Percentiles rank a stretch among this genome's conserved stretches.
These are phyloP conservation scores for Melanogaster broomeanus DNA, from an alignment of 768 basidiomycete species.

Conservation along the genomic window DNA sequence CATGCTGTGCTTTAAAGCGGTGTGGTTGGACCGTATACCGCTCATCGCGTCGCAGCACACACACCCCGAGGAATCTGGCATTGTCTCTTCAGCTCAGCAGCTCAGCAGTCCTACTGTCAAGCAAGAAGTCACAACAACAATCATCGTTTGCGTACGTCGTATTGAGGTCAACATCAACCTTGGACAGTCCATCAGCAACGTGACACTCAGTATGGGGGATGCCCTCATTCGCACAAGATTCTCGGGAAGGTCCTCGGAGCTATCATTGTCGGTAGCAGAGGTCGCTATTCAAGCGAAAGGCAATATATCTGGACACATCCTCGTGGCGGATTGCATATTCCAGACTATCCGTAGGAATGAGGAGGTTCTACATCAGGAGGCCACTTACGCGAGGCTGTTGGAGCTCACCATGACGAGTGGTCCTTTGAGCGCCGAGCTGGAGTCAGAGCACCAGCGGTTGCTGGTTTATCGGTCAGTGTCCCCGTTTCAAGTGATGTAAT, in stretches of 20 bases:
- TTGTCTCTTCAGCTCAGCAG: conserved; percentile 14
- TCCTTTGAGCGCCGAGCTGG: conserved; percentile 60
- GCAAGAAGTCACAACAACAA: conserved; percentile 56
- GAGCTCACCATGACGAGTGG: conserved; percentile 78
- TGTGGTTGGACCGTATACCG: conserved; percentile 89
- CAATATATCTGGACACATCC: conserved; percentile 68
- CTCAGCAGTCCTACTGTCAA: conserved; percentile 18
- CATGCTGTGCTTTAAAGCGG: conserved; percentile 91
- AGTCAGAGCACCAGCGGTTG: conserved; percentile 76
- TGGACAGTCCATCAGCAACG: conserved; percentile 78
- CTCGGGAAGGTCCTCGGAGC: conserved; percentile 58
- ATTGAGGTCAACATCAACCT: conserved; percentile 80
- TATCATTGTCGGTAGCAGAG: conserved; percentile 66
- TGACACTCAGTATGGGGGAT: conserved; percentile 65
- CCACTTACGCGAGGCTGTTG: conserved; percentile 52
- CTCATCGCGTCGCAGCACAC: conserved; percentile 52
- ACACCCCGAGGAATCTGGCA: conserved; percentile 19
- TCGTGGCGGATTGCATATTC: conserved; percentile 72
- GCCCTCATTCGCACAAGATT: conserved; percentile 67
- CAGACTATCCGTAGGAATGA: conserved; percentile 65
- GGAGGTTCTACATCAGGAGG: conserved; percentile 34
- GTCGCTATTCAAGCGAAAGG: conserved; percentile 59
- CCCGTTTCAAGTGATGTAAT: neutral
- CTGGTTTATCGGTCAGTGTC: conserved; percentile 70
- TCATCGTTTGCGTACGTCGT: conserved; percentile 71